Conservation (phyloP, 164 flowering plant species). For the Macadamia tetraphylla region DNA sequence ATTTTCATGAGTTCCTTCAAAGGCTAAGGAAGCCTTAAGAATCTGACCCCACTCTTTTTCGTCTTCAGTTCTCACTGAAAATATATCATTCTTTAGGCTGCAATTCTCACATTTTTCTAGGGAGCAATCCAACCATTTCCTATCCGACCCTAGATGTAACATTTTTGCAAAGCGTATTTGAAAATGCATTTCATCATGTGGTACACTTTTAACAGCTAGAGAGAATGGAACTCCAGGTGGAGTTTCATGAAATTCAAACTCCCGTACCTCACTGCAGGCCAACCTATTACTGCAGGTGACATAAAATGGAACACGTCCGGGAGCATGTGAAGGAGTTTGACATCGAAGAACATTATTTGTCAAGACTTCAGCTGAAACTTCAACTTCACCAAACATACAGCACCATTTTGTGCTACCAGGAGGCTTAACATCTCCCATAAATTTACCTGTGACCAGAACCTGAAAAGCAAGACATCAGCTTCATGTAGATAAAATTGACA, state of each 20-base stretch:
- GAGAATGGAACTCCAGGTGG: constrained; percentile 13
- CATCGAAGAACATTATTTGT: constrained; percentile 46
- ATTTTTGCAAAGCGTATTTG: constrained; percentile 52
- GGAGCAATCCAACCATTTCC: constrained; percentile 35
- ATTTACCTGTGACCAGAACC: constrained; percentile 61
- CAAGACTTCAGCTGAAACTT: constrained; percentile 59
- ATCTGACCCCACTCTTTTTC: constrained; percentile 25
- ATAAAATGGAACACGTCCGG: constrained; percentile 72
- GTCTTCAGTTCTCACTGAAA: constrained; percentile 15
- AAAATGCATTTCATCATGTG: constrained; percentile 41
- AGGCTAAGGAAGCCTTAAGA: constrained; percentile 12
- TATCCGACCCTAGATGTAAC: constrained; percentile 26
- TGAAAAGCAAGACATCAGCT: constrained; percentile 21
- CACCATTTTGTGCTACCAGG: constrained; percentile 40
- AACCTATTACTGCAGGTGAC: constrained; percentile 62
- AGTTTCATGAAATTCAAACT: constrained; percentile 55
- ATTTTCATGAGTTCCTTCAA: constrained; percentile 14
- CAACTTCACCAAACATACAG: constrained; percentile 86
- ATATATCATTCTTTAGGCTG: constrained; percentile 23
- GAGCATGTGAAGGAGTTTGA: constrained; percentile 49
- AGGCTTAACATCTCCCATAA: constrained; percentile 33
- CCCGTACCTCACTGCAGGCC: constrained; percentile 80
- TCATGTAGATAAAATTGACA: not conserved
- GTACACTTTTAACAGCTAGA: constrained; percentile 17
- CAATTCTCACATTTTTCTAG: constrained; percentile 43